Conservation (phyloP, 148 eudicot species). For the Nyssa sinensis region DNA sequence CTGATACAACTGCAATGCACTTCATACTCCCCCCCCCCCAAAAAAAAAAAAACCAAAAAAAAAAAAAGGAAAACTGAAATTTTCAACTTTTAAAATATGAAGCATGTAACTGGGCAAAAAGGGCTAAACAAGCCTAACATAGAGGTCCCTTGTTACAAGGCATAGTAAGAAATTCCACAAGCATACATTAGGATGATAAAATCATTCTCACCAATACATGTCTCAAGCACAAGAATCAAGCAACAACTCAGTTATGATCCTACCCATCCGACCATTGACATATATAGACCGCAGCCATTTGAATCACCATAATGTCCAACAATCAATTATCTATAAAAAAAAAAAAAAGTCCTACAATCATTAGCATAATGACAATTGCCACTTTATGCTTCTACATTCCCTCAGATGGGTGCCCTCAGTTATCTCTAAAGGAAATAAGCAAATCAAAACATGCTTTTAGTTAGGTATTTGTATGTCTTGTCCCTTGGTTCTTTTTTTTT, state of each 20-base stretch:
- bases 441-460: no score
- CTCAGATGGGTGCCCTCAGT: background rate
- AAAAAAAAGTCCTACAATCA: background rate
- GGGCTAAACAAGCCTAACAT: no score
- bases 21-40: no score
- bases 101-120: background rate
- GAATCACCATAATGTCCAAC: no score
- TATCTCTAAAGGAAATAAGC: constrained; percentile 18
- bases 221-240: background rate
- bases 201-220: background rate
- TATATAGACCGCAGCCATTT: no score
- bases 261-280: background rate
- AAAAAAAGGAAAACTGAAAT: no score
- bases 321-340: no score
- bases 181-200: background rate
- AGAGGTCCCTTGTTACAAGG: no score
- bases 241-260: background rate
- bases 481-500: no score
- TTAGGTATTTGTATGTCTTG: no score
- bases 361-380: constrained; percentile 2
- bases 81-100: no score
- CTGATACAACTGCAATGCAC: background rate
- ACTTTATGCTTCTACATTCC: background rate
- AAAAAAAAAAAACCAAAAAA: no score
- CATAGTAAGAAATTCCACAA: background rate